Evolutionary conservation across 1,284 basidiomycete species (phyloP), one percentile per base, ranked within the genome.

Genomic region (Leccinum angustisporum): DNA sequence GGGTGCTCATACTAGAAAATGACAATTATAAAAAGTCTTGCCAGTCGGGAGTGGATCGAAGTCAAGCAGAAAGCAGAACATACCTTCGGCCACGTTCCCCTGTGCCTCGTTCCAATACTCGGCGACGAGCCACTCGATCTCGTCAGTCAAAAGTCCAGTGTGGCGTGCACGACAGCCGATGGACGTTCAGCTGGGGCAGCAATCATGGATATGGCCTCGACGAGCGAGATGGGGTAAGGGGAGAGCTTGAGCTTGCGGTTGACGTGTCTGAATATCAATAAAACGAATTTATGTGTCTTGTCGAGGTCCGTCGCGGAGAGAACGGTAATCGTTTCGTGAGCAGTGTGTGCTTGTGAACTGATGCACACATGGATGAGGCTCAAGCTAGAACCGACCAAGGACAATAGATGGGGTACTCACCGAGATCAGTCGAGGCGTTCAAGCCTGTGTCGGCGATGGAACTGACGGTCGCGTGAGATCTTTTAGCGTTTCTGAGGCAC

Each of bases 371-470:
- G 27, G 27, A 27, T 27, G 27, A 27, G 27, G 27, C 27, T 27
- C 27, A 27, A 27, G 27, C 27, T 27, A 27, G 27, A 27, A 27
- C 27, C 27, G 27, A 27, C 27, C 27, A 5, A 27, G 27, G 27
- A 27, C 27, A 27, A 27, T 27, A 34, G 33, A 34, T 34, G 33
- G 33, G 36, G 34, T 4, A 78, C 87, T 68, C 67, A 91, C 91
- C 92, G 7, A 88, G 80, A 70, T 97, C 94, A 51, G 88, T 91
- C 9, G 95, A 93, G 71, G 95, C 94, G 77, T 96, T 97, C 67
- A 99, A 77, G 27, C 97, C 97, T 0, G 97, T 99, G 74, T 99
- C 97, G 3, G 97, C 94, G 65, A 97, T 93, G 80, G 99, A 98
- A 75, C 94, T 95, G 73, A 98, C 95, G 0, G 97, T 99, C 0